These are phyloP conservation scores for Globisporangium splendens DNA, from an alignment of 352 stramenopile species.

Conservation along the genomic window DNA sequence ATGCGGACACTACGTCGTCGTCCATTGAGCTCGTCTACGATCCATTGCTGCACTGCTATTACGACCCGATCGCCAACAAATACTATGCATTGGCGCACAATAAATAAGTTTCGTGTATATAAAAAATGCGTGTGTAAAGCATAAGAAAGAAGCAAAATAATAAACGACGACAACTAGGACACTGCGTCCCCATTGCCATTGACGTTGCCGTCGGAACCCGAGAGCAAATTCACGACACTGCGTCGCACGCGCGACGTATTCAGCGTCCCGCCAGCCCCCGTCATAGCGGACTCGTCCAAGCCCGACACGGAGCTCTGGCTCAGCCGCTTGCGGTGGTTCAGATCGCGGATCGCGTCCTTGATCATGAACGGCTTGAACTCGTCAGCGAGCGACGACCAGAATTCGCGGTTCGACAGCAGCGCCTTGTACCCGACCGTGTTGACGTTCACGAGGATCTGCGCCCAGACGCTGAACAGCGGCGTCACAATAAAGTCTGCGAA, in stretches of 20 bases:
- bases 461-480: constrained; percentile 84
- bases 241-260: constrained; percentile 10
- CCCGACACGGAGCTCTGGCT: constrained; percentile 17
- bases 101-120: constrained; percentile 30
- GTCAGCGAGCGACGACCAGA: constrained; percentile 72
- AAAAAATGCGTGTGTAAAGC: neutral
- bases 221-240: constrained; percentile 15
- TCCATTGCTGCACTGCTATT: constrained; percentile 80
- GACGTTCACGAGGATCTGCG: constrained; percentile 72
- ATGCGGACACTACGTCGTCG: neutral
- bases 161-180: too few relatives aligned
- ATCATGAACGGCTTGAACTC: constrained; percentile 87
- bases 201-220: constrained; percentile 1
- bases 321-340: constrained; percentile 34
- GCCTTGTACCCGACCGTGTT: constrained; percentile 64
- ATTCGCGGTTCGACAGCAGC: constrained; percentile 76
- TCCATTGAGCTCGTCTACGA: constrained; percentile 82
- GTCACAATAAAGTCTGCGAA: constrained; percentile 95
- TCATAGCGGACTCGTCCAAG: neutral
- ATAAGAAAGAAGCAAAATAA: too few relatives aligned
- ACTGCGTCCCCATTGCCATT: too few relatives aligned
- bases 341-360: constrained; percentile 66
- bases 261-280: neutral
- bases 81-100: constrained; percentile 67
- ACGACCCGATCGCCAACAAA: constrained; percentile 76